phyloP scores from a whole-genome alignment of 495 filamentous ascomycete species.

The Penicillium salamii region DNA sequence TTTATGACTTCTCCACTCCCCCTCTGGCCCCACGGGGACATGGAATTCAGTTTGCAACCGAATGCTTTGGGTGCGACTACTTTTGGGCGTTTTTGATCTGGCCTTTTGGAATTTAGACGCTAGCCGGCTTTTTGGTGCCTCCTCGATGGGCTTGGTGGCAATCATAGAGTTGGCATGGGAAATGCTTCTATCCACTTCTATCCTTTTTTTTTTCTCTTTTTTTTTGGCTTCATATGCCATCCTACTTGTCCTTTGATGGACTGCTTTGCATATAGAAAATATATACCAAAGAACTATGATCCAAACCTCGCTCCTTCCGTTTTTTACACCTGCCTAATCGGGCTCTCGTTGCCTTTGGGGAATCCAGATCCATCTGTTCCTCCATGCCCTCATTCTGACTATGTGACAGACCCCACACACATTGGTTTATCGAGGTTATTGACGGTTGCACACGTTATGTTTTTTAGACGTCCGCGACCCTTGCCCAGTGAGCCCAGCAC shows the following conservation, averaged over 20 bases:
- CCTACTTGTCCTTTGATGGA: conserved; percentile 18
- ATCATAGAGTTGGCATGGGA: conserved; percentile 20
- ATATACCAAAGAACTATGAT: conserved; percentile 10
- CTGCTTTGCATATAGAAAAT: conserved; percentile 33
- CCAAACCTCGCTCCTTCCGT: conserved; percentile 9
- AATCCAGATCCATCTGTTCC: no score
- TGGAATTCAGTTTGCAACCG: conserved; percentile 12
- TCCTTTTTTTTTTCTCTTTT: conserved; percentile 1
- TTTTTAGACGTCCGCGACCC: background rate
- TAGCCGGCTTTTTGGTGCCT: conserved; percentile 8
- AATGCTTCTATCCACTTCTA: conserved; percentile 9
- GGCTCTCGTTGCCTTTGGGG: no score
- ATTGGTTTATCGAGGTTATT: background rate
- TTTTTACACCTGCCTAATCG: background rate
- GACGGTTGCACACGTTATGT: background rate
- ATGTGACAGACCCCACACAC: no score
- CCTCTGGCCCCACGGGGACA: conserved; percentile 8
- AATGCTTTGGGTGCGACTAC: conserved; percentile 5
- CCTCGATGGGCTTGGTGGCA: conserved; percentile 13
- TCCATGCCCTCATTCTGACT: no score
- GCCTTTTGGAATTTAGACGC: conserved; percentile 17
- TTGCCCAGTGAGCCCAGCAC: background rate
- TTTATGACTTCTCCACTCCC: conserved; percentile 11
- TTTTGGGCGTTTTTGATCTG: conserved; percentile 22
- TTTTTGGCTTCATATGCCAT: conserved; percentile 17